phyloP scores from a whole-genome alignment of 2,329 filamentous ascomycete genomes.

The Paraphaeosphaeria minitans region DNA sequence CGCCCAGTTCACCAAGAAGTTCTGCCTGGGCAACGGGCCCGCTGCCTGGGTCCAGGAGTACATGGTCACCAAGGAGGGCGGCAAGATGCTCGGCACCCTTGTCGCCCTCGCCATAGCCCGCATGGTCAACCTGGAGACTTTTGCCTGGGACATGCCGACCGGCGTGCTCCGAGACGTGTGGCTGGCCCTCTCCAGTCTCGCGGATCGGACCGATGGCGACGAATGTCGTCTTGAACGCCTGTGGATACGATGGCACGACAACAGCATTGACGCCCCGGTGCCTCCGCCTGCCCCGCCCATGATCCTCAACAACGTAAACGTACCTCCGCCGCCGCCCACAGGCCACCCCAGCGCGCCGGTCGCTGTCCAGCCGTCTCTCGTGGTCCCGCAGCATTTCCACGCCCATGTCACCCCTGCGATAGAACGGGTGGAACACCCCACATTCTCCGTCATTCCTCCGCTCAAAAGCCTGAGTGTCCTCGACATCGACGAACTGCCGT shows the following conservation, averaged over 20 bases:
- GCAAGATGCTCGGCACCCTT: slow-evolving; percentile 86
- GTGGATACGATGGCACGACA: slow-evolving; percentile 85
- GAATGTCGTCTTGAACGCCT: slow-evolving; percentile 73
- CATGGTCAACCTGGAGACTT: slow-evolving; percentile 81
- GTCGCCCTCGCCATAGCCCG: slow-evolving; percentile 79
- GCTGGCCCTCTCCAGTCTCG: slow-evolving; percentile 74
- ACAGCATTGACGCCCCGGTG: slow-evolving; percentile 54
- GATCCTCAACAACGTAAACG: slow-evolving; percentile 45
- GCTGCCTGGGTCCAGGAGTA: slow-evolving; percentile 80
- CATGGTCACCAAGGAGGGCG: slow-evolving; percentile 79
- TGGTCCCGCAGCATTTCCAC: slow-evolving; percentile 37
- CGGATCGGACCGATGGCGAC: slow-evolving; percentile 63
- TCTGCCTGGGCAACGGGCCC: slow-evolving; percentile 83
- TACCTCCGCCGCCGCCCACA: slow-evolving; percentile 46
- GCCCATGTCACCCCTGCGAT: slow-evolving; percentile 38
- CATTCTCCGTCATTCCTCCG: slow-evolving; percentile 76
- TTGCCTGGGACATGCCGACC: slow-evolving; percentile 89
- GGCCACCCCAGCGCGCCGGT: slow-evolving; percentile 43
- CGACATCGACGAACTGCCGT: slow-evolving; percentile 81
- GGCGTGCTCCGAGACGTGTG: slow-evolving; percentile 82
- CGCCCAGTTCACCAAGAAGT: slow-evolving; percentile 78
- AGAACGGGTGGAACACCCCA: slow-evolving; percentile 74
- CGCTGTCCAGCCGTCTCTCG: slow-evolving; percentile 38
- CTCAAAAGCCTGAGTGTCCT: slow-evolving; percentile 77
- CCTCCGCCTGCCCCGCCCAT: slow-evolving; percentile 46